Conservation (phyloP, 495 filamentous ascomycete genomes). For the Tuber umbilicatum region DNA sequence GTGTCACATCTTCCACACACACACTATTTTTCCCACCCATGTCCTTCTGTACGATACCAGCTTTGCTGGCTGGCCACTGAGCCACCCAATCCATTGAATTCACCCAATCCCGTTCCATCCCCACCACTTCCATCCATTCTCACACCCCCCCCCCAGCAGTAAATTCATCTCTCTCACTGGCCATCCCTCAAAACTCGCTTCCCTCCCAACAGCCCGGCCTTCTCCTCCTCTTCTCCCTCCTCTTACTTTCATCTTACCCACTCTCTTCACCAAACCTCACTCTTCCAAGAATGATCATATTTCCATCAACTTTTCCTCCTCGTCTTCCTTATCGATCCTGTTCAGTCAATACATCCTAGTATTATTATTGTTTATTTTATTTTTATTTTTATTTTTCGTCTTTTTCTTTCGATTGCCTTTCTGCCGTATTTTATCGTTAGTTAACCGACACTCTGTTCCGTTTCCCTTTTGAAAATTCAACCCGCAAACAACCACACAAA, state of each 20-base stretch:
- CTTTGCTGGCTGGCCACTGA: slow-evolving; percentile 1
- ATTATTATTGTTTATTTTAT: slow-evolving; percentile 4
- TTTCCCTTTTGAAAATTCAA: not conserved
- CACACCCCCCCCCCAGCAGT: slow-evolving; percentile 12
- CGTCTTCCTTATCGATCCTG: slow-evolving; percentile 1
- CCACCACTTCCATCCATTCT: slow-evolving; percentile 3
- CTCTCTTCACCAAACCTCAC: slow-evolving; percentile 24
- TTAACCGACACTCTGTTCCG: slow-evolving; percentile 20
- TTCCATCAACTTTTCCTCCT: slow-evolving; percentile 28
- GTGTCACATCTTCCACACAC: not conserved
- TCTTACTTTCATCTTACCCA: slow-evolving; percentile 20
- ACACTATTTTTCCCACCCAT: not conserved
- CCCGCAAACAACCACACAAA: not conserved
- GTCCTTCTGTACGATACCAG: not conserved
- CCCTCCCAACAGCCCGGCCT: slow-evolving; percentile 22
- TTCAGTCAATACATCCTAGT: slow-evolving; percentile 37
- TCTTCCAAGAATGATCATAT: slow-evolving; percentile 38
- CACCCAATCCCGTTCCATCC: not conserved
- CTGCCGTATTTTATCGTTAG: not conserved
- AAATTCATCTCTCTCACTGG: slow-evolving; percentile 6
- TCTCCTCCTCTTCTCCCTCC: slow-evolving; percentile 23
- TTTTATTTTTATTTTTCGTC: not conserved
- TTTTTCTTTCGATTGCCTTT: not conserved
- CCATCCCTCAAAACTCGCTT: slow-evolving; percentile 38
- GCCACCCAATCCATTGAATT: slow-evolving; percentile 4